Base-by-base conservation (phyloP, 2,329 filamentous ascomycete genomes). In the Ambrosiella xylebori region DNA sequence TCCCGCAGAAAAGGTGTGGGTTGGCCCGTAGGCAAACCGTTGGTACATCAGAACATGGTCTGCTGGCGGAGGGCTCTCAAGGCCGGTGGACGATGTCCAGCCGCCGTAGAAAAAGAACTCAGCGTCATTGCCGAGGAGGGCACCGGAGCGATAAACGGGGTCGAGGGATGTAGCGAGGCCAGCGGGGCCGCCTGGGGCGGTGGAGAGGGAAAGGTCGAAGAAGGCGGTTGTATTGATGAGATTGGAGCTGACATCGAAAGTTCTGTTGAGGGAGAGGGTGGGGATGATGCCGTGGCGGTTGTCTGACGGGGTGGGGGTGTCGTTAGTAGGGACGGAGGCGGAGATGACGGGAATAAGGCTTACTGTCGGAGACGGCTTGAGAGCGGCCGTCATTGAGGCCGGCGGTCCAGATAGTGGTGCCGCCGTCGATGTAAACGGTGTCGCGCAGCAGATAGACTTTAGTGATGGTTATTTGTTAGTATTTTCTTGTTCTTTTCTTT, bases 81-180 rank as follows among this genome's bases (percentile, higher is more conserved):
- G 64, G 0, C 66, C 64, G 0, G 70, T 73, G 2, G 67, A 59
- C 3, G 49, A 59, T 7, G 74, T 51, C 2, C 81, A 65, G 0
- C 84, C 84, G 15, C 84, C 84, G 57, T 82, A 87, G 1, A 82
- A 71, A 63, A 76, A 81, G 64, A 81, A 81, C 61, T 84, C 75
- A 54, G 75, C 69, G 59, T 86, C 71, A 63, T 86, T 87, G 53
- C 74, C 76, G 38, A 88, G 75, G 70, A 87, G 77, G 7, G 73
- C 78, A 1, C 84, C 84, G 61, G 85, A 81, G 13, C 72, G 61
- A 61, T 77, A 84, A 62, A 77, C 77, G 0, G 80, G 80, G 0
- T 74, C 72, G 50, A 76, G 61, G 61, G 77, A 77, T 61, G 76
- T 79, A 39, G 71, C 72, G 38, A 71, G 71, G 15, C 74, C 79